phyloP scores from a whole-genome alignment of 2,329 filamentous ascomycete species.

The Phaeosphaeriaceae sp. region DNA sequence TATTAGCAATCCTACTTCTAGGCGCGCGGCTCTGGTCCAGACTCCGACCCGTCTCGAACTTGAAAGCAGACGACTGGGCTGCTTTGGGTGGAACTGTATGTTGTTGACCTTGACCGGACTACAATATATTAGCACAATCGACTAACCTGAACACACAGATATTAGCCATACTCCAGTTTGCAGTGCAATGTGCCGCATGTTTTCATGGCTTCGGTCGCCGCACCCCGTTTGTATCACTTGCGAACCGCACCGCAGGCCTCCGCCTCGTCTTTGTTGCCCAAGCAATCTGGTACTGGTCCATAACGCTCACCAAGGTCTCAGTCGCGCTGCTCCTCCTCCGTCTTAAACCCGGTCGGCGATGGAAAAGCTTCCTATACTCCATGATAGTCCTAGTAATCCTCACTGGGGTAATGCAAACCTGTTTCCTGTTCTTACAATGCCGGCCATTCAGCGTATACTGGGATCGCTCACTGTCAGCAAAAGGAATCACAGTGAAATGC shows the following conservation, averaged over 20 bases:
- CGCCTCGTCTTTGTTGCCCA: constrained; percentile 33
- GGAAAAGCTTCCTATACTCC: constrained; percentile 26
- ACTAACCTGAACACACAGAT: constrained; percentile 12
- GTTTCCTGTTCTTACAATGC: constrained; percentile 35
- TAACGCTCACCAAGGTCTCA: constrained; percentile 31
- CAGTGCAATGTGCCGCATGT: constrained; percentile 22
- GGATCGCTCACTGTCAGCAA: constrained; percentile 20
- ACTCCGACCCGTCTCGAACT: constrained; percentile 7
- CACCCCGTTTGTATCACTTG: constrained; percentile 24
- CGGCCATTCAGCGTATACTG: constrained; percentile 33
- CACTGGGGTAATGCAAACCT: constrained; percentile 24
- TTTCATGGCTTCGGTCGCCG: constrained; percentile 31
- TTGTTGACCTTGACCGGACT: not conserved
- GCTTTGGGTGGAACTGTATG: constrained; percentile 26
- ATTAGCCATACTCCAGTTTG: constrained; percentile 26
- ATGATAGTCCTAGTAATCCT: constrained; percentile 24
- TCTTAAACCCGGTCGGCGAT: constrained; percentile 23
- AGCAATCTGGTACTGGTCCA: constrained; percentile 35
- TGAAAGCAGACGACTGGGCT: constrained; percentile 32
- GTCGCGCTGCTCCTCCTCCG: constrained; percentile 33
- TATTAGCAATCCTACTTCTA: constrained; percentile 24
- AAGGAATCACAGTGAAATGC: constrained; percentile 15
- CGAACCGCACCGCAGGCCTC: constrained; percentile 17
- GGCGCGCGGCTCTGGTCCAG: constrained; percentile 29
- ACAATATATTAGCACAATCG: not conserved